Percentiles rank a stretch among this genome's conserved stretches.
Evolutionary conservation across 495 filamentous ascomycete species (phyloP).

Genomic region (Staphylotrichum tortipilum): DNA sequence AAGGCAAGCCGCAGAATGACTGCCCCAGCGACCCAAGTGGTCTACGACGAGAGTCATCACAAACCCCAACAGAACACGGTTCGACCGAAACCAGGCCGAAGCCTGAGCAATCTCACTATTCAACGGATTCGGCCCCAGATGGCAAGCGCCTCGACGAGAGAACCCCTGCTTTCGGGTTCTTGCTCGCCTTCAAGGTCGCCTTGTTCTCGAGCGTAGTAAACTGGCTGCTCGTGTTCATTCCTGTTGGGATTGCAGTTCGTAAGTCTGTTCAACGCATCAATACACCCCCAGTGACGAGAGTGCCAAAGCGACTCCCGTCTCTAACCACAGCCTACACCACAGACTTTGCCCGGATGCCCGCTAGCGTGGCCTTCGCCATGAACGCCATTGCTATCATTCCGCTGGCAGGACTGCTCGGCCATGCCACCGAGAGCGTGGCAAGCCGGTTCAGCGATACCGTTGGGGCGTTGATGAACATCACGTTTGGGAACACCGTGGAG

Average conservation of each 20-base stretch:
- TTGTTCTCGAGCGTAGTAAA: conserved; percentile 68
- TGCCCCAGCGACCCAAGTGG: too few relatives aligned
- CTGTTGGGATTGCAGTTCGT: conserved; percentile 61
- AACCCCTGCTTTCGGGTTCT: conserved; percentile 42
- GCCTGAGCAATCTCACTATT: too few relatives aligned
- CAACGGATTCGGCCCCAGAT: background rate
- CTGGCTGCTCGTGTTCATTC: conserved; percentile 69
- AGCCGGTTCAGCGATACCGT: conserved; percentile 69
- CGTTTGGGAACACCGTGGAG: conserved; percentile 80
- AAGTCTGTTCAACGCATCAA: too few relatives aligned
- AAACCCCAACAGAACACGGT: too few relatives aligned
- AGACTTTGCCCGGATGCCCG: conserved; percentile 10
- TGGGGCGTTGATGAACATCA: conserved; percentile 76
- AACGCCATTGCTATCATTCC: conserved; percentile 81
- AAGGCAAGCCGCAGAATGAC: too few relatives aligned
- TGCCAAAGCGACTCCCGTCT: too few relatives aligned
- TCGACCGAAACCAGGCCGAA: too few relatives aligned
- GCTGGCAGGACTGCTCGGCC: conserved; percentile 66
- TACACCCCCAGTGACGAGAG: too few relatives aligned
- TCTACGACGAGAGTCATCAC: too few relatives aligned
- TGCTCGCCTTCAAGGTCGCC: conserved; percentile 42
- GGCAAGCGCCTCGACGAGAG: conserved; percentile 15
- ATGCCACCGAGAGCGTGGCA: conserved; percentile 78
- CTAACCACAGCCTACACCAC: background rate
- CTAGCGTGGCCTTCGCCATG: conserved; percentile 39